These are phyloP conservation scores for Colletotrichum aenigma DNA, from an alignment of 2,329 filamentous ascomycete genomes.

Conservation along the genomic window DNA sequence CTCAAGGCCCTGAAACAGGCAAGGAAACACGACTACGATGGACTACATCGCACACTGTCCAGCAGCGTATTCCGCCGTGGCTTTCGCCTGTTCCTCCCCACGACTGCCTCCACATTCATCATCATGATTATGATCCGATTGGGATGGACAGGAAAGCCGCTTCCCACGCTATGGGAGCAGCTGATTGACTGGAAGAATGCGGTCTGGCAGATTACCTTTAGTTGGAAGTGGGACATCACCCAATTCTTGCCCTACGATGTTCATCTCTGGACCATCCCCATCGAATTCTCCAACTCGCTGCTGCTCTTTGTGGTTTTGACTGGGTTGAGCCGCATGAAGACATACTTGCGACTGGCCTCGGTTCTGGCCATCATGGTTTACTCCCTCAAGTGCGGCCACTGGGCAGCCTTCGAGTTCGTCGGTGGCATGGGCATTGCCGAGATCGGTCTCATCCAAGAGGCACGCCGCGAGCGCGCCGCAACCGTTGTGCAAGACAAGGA, in stretches of 20 bases:
- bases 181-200: conserved; percentile 29
- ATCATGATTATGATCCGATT: conserved; percentile 37
- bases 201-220: conserved; percentile 27
- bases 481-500: conserved; percentile 20
- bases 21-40: conserved; percentile 39
- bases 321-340: conserved; percentile 35
- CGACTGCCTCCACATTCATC: conserved; percentile 44
- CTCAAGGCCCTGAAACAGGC: conserved; percentile 47
- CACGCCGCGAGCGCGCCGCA: neutral
- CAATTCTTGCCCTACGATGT: conserved; percentile 39
- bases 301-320: conserved; percentile 45
- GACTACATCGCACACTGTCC: conserved; percentile 42
- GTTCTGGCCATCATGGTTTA: conserved; percentile 39
- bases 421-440: conserved; percentile 51
- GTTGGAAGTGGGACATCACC: conserved; percentile 32
- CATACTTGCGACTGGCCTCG: conserved; percentile 32
- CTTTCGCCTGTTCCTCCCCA: conserved; percentile 50
- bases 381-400: conserved; percentile 41
- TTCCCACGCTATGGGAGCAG: conserved; percentile 27
- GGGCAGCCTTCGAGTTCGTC: conserved; percentile 50
- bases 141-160: conserved; percentile 29
- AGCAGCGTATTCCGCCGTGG: conserved; percentile 52
- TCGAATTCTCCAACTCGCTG: conserved; percentile 51
- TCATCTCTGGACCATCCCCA: conserved; percentile 54
- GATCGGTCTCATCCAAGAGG: conserved; percentile 39